Conservation (phyloP, 169 alveolate species). For the Plasmodium sp. region DNA sequence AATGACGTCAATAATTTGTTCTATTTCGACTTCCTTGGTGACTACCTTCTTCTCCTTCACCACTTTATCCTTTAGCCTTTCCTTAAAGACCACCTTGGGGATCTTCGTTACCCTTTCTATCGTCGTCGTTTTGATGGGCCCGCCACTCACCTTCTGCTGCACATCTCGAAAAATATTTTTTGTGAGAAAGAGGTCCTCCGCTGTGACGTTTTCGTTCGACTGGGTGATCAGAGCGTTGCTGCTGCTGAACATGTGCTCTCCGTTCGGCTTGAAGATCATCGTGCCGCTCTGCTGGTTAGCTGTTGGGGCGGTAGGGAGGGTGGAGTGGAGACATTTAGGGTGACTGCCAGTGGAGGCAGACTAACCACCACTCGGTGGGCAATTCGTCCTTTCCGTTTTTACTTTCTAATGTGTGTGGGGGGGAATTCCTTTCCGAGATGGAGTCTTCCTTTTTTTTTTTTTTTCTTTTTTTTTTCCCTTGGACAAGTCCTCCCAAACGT, state of each 20-base stretch:
- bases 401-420: background rate
- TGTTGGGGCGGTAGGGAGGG: background rate
- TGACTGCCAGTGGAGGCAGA: background rate
- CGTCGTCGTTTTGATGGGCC: conserved; percentile 18
- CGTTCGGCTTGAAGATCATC: conserved; percentile 5
- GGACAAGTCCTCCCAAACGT: background rate
- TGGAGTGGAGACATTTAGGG: background rate
- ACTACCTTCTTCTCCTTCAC: background rate
- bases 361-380: background rate
- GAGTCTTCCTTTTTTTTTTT: background rate
- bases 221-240: background rate
- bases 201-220: background rate
- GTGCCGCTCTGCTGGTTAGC: background rate
- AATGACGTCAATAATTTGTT: background rate
- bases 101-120: conserved; percentile 42
- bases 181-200: conserved; percentile 13
- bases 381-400: background rate
- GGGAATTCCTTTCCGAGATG: background rate
- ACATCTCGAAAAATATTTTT: conserved; percentile 23
- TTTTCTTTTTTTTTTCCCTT: background rate
- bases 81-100: conserved; percentile 1
- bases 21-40: conserved; percentile 4
- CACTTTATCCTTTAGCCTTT: background rate
- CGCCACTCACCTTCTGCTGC: conserved; percentile 1
- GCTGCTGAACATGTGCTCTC: background rate